Evolutionary conservation across 2,329 filamentous ascomycete species (phyloP).

Genomic region (Pseudogymnoascus sp.): DNA sequence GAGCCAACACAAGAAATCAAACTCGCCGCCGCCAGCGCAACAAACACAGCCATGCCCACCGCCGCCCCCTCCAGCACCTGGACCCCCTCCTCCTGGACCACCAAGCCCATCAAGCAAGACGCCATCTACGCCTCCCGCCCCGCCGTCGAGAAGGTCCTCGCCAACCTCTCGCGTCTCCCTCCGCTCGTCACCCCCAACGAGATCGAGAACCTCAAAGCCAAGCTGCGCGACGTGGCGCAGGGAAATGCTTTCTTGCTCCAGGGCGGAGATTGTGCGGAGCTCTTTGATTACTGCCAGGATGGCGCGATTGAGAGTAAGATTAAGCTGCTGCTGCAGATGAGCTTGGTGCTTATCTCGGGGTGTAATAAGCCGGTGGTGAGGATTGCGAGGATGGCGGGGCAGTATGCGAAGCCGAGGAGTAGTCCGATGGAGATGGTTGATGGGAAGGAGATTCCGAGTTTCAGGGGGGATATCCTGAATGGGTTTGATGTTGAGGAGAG

Average conservation of each 20-base stretch:
- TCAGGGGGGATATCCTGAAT: conserved; percentile 93
- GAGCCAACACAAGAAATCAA: background rate
- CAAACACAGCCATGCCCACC: background rate
- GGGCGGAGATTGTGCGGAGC: conserved; percentile 92
- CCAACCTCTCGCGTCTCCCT: conserved; percentile 61
- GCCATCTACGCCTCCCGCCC: conserved; percentile 59
- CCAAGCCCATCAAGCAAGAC: conserved; percentile 71
- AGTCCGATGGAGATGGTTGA: conserved; percentile 77
- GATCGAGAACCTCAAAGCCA: conserved; percentile 71
- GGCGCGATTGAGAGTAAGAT: conserved; percentile 90
- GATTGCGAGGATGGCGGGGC: conserved; percentile 92
- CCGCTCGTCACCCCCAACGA: conserved; percentile 74
- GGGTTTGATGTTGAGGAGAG: conserved; percentile 72
- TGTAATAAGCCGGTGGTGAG: conserved; percentile 74
- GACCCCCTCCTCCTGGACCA: conserved; percentile 63
- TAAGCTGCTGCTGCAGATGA: conserved; percentile 95
- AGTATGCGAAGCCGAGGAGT: conserved; percentile 93
- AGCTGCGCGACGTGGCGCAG: conserved; percentile 75
- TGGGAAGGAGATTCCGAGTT: conserved; percentile 76
- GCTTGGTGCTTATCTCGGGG: conserved; percentile 88
- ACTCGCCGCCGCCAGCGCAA: background rate
- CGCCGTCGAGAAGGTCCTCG: conserved; percentile 51
- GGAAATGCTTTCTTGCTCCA: conserved; percentile 92
- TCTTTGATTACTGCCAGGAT: conserved; percentile 93
- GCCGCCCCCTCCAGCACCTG: conserved; percentile 31